These are phyloP conservation scores for Vigna reflexopilosa DNA, from an alignment of 306 rosid species.

Conservation along the genomic window DNA sequence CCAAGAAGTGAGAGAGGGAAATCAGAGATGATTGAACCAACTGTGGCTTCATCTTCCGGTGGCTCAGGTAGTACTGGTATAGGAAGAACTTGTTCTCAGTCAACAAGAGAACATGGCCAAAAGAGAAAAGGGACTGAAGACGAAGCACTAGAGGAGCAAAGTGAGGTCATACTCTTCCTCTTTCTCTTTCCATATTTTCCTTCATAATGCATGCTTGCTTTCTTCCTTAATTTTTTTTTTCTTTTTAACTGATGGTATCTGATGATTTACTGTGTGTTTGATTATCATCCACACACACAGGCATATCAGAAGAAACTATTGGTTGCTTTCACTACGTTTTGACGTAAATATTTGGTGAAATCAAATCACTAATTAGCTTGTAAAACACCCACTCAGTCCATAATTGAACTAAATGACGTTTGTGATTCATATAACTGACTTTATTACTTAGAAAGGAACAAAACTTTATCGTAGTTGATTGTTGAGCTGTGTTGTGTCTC, in stretches of 20 bases:
- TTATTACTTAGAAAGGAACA: not conserved
- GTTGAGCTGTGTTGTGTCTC: conserved; percentile 26
- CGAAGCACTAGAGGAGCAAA: conserved; percentile 79
- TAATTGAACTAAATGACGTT: not conserved
- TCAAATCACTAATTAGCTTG: not conserved
- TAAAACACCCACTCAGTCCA: not conserved
- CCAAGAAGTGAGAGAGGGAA: conserved; percentile 54
- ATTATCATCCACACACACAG: not conserved
- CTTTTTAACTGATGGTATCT: not conserved
- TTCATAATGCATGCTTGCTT: conserved; percentile 14
- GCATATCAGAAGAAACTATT: not conserved
- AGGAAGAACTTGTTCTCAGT: conserved; percentile 59
- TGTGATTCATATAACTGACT: not conserved
- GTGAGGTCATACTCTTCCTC: conserved; percentile 62
- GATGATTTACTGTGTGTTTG: not conserved
- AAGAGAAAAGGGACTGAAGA: conserved; percentile 75
- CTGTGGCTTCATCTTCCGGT: conserved; percentile 73
- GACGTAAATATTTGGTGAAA: not conserved
- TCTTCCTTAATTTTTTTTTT: not conserved
- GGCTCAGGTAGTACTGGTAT: conserved; percentile 74
- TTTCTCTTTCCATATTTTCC: conserved; percentile 1
- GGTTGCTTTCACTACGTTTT: not conserved
- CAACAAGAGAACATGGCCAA: conserved; percentile 60
- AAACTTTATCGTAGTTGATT: not conserved
- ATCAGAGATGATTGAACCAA: conserved; percentile 62